A percentile compares a stretch with the other conserved stretches of the same genome.
Conservation (phyloP, 2,329 filamentous ascomycete species). For the Cercospora nicotianae region DNA sequence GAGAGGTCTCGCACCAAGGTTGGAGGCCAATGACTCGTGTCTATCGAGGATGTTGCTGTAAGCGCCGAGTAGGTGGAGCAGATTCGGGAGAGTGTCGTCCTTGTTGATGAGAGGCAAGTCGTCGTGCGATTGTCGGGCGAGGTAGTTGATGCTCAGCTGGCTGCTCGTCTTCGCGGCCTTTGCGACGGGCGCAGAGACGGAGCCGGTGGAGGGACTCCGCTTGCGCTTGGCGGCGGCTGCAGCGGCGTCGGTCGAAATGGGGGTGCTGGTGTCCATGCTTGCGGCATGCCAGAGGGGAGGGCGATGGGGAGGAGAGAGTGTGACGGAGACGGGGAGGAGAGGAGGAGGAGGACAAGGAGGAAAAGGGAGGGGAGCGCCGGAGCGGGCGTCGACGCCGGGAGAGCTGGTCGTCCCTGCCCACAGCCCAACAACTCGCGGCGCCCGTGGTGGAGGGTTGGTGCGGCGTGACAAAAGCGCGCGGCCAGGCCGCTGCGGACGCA, state of each 20-base stretch:
- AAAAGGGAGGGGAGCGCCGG: background rate
- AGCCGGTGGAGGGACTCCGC: constrained; percentile 42
- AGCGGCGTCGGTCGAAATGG: constrained; percentile 21
- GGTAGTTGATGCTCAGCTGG: constrained; percentile 68
- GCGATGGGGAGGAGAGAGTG: background rate
- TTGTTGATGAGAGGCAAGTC: constrained; percentile 63
- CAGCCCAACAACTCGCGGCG: background rate
- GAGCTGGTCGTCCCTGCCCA: background rate
- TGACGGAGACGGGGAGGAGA: background rate
- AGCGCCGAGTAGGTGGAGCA: constrained; percentile 70
- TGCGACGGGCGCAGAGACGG: constrained; percentile 32
- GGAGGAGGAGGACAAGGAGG: constrained; percentile 4
- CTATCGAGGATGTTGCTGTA: constrained; percentile 84
- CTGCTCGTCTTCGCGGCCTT: constrained; percentile 52
- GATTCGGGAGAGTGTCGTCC: constrained; percentile 71
- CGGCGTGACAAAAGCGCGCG: background rate
- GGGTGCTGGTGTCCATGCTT: constrained; percentile 17
- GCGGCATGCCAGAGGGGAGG: background rate
- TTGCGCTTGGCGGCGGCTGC: constrained; percentile 48
- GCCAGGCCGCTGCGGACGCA: background rate
- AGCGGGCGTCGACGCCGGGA: background rate
- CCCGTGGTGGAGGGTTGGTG: background rate
- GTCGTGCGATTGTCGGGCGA: constrained; percentile 61
- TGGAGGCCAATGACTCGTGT: constrained; percentile 83
- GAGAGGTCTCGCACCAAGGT: constrained; percentile 78